Conservation (phyloP, 345 rosid species). For the Raphanus raphanistrum region DNA sequence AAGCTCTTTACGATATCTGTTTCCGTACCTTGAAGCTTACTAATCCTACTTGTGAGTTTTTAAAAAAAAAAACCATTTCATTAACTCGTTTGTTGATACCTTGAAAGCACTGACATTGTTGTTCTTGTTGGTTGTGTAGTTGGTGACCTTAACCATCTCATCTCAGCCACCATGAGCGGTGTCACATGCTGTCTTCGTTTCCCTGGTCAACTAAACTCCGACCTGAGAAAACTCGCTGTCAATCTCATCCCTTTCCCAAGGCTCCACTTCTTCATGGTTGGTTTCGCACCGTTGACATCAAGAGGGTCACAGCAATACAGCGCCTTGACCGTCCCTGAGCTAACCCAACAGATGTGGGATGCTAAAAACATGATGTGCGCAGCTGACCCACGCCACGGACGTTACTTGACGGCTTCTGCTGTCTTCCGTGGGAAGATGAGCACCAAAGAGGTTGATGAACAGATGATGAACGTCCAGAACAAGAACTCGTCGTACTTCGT, state of each 20-base stretch:
- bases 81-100: not conserved
- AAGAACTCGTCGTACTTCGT: not conserved
- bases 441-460: not conserved
- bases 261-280: slow-evolving; percentile 4
- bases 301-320: not conserved
- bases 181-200: not conserved
- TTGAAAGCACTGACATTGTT: not conserved
- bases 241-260: not conserved
- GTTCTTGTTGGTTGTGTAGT: not conserved
- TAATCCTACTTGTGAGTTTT: not conserved
- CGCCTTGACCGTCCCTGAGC: not conserved
- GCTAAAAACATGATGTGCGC: not conserved
- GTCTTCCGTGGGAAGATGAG: not conserved
- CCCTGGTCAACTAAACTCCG: slow-evolving; percentile 3
- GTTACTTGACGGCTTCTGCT: not conserved
- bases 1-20: not conserved
- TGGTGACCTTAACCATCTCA: slow-evolving; percentile 1
- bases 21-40: not conserved
- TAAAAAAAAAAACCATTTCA: not conserved
- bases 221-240: not conserved
- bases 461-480: not conserved
- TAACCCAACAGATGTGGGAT: not conserved
- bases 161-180: not conserved
- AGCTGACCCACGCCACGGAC: not conserved
- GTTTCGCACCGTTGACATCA: not conserved